A percentile compares a stretch with the other conserved stretches of the same genome.
Evolutionary conservation across 257 asterid species (phyloP).

Genomic region (Nicotiana tomentosiformis): DNA sequence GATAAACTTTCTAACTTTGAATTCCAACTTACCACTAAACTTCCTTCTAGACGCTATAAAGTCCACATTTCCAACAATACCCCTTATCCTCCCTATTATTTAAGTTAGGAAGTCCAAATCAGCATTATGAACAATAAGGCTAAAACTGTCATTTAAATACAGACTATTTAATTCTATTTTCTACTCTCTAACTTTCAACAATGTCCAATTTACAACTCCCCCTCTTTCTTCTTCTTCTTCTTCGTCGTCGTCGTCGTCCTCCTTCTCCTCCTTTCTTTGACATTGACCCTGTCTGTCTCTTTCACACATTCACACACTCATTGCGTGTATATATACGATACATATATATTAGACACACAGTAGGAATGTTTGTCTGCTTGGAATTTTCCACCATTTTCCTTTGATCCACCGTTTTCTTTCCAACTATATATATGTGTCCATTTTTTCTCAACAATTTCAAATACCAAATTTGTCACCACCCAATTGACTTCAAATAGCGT

Average conservation of each 20-base stretch:
- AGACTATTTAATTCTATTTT: not conserved
- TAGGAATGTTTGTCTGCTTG: not conserved
- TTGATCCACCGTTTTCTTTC: not conserved
- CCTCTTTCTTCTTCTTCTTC: not conserved
- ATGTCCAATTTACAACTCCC: not conserved
- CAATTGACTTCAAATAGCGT: no score
- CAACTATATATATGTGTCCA: not conserved
- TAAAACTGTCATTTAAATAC: not conserved
- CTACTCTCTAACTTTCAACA: not conserved
- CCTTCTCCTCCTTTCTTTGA: not conserved
- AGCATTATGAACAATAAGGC: not conserved
- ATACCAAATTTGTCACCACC: no score
- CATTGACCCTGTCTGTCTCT: not conserved
- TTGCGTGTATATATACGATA: not conserved
- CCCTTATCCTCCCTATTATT: not conserved
- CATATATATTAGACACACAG: not conserved
- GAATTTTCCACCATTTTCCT: not conserved
- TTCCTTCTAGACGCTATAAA: not conserved
- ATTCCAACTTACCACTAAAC: not conserved
- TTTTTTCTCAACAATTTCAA: not conserved
- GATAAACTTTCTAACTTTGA: not conserved
- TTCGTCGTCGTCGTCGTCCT: not conserved
- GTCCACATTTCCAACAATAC: not conserved
- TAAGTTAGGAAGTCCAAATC: not conserved
- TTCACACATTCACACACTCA: not conserved